phyloP scores from a whole-genome alignment of 352 stramenopile genomes.

The Phytopythium helicoides region DNA sequence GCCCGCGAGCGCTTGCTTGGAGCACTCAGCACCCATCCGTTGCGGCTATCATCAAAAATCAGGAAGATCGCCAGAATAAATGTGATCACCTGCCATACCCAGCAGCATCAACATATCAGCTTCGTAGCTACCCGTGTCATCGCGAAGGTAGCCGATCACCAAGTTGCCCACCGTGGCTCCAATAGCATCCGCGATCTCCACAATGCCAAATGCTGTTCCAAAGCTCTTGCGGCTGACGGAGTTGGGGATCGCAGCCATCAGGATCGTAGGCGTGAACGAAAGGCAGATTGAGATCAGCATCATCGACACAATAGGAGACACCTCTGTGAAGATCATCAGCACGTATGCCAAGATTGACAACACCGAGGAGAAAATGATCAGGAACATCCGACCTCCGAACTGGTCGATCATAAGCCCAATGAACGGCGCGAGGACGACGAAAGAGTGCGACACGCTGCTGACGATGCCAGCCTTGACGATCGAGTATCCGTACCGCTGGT shows the following conservation, averaged over 20 bases:
- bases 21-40: constrained; percentile 53
- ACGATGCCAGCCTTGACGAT: constrained; percentile 84
- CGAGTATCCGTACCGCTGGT: constrained; percentile 81
- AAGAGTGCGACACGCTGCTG: constrained; percentile 74
- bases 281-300: constrained; percentile 85
- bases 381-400: constrained; percentile 82
- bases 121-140: constrained; percentile 76
- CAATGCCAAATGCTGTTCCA: constrained; percentile 83
- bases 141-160: constrained; percentile 80
- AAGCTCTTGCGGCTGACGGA: constrained; percentile 74
- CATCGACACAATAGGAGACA: constrained; percentile 81
- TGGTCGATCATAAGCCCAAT: constrained; percentile 88
- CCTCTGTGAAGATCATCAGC: constrained; percentile 83
- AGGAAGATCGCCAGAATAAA: constrained; percentile 72
- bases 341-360: constrained; percentile 77
- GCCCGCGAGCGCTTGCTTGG: constrained; percentile 47
- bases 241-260: constrained; percentile 85
- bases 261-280: constrained; percentile 84
- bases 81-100: constrained; percentile 60
- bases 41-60: constrained; percentile 56
- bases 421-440: constrained; percentile 85
- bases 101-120: constrained; percentile 84
- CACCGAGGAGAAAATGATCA: constrained; percentile 68
- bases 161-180: constrained; percentile 82
- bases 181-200: constrained; percentile 85